phyloP scores from a whole-genome alignment of 192 early-diverging fungal genomes.

The Podila horticola region DNA sequence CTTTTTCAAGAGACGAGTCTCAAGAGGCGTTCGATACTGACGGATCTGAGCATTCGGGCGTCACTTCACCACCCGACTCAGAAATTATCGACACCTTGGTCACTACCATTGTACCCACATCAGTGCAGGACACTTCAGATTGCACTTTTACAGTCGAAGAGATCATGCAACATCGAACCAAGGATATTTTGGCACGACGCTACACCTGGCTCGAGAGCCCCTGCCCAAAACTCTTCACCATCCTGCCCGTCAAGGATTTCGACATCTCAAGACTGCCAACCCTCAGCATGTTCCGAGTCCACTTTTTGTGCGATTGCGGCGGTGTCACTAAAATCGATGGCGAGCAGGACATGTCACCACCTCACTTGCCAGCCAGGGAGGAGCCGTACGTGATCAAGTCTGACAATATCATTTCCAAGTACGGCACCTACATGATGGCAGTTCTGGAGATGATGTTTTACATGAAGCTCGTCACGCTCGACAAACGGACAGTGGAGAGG shows the following conservation, averaged over 20 bases:
- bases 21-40: not conserved
- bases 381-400: slow-evolving; percentile 1
- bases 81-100: not conserved
- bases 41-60: not conserved
- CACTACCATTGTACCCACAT: not conserved
- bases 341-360: not conserved
- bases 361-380: slow-evolving; percentile 7
- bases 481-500: not conserved
- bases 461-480: not conserved
- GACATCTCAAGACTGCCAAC: not conserved
- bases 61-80: not conserved
- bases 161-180: slow-evolving; percentile 19
- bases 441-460: slow-evolving; percentile 45
- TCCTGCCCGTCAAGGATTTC: slow-evolving; percentile 16
- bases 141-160: slow-evolving; percentile 8
- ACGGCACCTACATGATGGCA: slow-evolving; percentile 29
- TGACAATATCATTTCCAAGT: not conserved
- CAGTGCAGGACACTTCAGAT: not conserved
- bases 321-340: slow-evolving; percentile 8
- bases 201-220: slow-evolving; percentile 40
- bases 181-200: slow-evolving; percentile 16
- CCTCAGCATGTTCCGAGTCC: slow-evolving; percentile 2
- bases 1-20: not conserved
- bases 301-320: slow-evolving; percentile 38
- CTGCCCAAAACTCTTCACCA: slow-evolving; percentile 26